Conservation (phyloP, 2,329 filamentous ascomycete species). For the Trichophyton schoenleinii region DNA sequence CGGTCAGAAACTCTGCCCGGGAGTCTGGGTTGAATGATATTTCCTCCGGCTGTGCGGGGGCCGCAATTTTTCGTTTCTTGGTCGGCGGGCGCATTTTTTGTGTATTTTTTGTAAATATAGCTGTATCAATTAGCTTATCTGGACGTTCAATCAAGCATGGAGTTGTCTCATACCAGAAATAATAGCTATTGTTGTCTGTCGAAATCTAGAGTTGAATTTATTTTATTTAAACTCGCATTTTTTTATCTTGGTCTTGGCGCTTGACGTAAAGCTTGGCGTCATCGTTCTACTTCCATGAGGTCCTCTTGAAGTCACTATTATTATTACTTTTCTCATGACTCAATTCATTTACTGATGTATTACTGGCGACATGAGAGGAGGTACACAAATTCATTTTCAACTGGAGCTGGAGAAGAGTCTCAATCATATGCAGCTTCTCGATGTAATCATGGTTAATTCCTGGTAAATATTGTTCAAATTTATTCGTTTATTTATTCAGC, state of each 20-base stretch:
- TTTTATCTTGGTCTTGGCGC: neutral
- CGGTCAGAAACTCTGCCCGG: slow-evolving; percentile 77
- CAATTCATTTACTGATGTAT: neutral
- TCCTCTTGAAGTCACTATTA: too few relatives aligned
- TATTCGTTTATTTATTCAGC: too few relatives aligned
- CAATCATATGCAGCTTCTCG: too few relatives aligned
- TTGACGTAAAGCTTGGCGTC: slow-evolving; percentile 1
- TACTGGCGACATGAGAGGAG: too few relatives aligned
- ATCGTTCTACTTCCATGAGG: neutral
- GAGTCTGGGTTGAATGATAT: slow-evolving; percentile 72
- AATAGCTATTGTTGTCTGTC: neutral
- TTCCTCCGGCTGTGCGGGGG: slow-evolving; percentile 47
- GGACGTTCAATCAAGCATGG: neutral
- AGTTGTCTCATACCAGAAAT: neutral
- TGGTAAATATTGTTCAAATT: too few relatives aligned
- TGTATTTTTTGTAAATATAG: neutral
- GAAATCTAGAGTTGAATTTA: neutral
- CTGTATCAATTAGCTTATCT: neutral
- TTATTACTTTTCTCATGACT: neutral
- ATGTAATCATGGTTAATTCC: too few relatives aligned
- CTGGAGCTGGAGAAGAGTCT: too few relatives aligned
- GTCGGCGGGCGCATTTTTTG: slow-evolving; percentile 39
- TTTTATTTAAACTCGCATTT: slow-evolving; percentile 2
- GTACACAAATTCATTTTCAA: too few relatives aligned
- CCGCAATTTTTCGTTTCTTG: slow-evolving; percentile 52